phyloP scores from a whole-genome alignment of 495 filamentous ascomycete genomes.

The Tuber melanosporum region DNA sequence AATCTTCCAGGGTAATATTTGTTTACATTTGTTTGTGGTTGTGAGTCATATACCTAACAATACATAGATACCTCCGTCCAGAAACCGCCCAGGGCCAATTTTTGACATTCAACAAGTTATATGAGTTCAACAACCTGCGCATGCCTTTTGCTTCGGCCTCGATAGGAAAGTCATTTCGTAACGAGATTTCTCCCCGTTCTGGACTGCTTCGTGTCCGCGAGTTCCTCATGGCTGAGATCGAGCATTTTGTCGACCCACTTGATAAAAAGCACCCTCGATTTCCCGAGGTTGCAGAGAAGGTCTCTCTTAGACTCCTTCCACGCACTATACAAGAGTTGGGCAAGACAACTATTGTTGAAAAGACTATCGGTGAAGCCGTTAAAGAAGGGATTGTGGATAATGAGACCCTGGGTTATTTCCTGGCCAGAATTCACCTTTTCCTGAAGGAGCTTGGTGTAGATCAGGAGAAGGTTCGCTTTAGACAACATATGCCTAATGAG shows the following conservation, averaged over 20 bases:
- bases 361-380: conserved; percentile 58
- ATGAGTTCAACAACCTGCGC: conserved; percentile 66
- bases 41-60: conserved; percentile 1
- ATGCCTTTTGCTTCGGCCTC: conserved; percentile 75
- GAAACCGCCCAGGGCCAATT: conserved; percentile 75
- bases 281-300: conserved; percentile 54
- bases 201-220: conserved; percentile 73
- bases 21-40: not conserved
- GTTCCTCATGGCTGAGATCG: conserved; percentile 78
- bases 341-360: conserved; percentile 51
- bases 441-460: conserved; percentile 58
- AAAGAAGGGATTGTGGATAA: conserved; percentile 57
- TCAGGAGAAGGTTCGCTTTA: conserved; percentile 56
- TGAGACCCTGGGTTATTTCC: conserved; percentile 65
- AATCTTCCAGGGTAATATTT: conserved; percentile 45
- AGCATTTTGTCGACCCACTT: conserved; percentile 71
- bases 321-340: conserved; percentile 56
- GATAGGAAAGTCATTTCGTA: conserved; percentile 72
- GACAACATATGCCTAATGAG: conserved; percentile 67
- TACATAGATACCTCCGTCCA: conserved; percentile 54
- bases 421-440: conserved; percentile 60
- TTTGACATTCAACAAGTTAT: conserved; percentile 65
- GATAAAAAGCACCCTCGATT: conserved; percentile 70
- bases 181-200: conserved; percentile 68
- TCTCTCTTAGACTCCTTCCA: conserved; percentile 57